Evolutionary conservation across 129 eudicot genomes (phyloP).

Genomic region (Flaveria trinervia): DNA sequence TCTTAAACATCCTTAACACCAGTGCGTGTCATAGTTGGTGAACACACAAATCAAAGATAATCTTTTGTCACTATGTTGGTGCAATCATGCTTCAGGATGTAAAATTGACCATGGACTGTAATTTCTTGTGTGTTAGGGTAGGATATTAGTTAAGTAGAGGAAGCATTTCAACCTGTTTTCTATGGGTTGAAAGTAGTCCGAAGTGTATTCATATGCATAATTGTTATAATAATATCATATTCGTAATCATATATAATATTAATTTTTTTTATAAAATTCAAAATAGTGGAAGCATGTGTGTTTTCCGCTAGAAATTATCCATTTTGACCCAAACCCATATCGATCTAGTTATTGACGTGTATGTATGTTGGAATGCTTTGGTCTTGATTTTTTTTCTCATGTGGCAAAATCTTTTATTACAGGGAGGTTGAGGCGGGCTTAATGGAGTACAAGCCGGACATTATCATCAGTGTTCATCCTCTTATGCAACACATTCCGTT

Average conservation of each 20-base stretch:
- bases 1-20: not conserved
- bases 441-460: constrained; percentile 99
- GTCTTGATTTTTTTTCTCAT: constrained; percentile 12
- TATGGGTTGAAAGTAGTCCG: not conserved
- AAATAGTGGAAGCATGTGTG: too few relatives aligned
- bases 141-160: not conserved
- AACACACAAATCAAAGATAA: not conserved
- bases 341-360: not conserved
- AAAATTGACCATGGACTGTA: not conserved
- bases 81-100: not conserved
- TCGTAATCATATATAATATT: not conserved
- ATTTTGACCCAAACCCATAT: not conserved
- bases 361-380: not conserved
- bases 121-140: not conserved
- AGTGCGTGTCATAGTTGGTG: not conserved
- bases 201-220: constrained; percentile 14
- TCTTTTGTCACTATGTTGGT: not conserved
- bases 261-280: not conserved
- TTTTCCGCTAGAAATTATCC: not conserved
- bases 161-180: not conserved
- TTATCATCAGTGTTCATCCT: constrained; percentile 96
- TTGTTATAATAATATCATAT: not conserved
- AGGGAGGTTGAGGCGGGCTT: constrained; percentile 99
- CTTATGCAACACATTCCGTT: constrained; percentile 97
- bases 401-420: constrained; percentile 1